Evolutionary conservation across 306 rosid species (phyloP), one percentile per base, ranked within the genome.

Genomic region (Citrullus colocynthis): DNA sequence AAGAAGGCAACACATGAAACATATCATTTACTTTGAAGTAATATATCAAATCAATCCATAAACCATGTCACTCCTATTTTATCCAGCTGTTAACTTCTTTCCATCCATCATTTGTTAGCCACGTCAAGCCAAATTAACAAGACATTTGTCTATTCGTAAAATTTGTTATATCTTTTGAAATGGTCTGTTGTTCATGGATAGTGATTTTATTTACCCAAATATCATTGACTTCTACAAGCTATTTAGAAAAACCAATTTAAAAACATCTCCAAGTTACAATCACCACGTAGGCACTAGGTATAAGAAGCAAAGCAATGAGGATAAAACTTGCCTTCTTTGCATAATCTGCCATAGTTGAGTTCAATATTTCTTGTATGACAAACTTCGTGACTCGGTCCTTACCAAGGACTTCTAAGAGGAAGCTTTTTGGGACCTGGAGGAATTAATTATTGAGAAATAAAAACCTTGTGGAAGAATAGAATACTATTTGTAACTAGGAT

Each of bases 351-450:
- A 91, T 84, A 57, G 92, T 80, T 73, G 89, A 88, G 78, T 85
- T 93, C 44, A 93, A 85, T 65, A 93, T 87, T 84, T 93, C 98
- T 80, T 93, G 96, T 74, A 93, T 87, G 62, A 84, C 87, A 82
- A 91, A 93, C 80, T 82, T 89, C 1, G 84, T 89, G 67, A 93
- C 97, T 11, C 93, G 86, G 48, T 93, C 91, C 80, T 91, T 84
- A 67, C 98, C 98, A 69, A 90, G 87, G 62, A 86, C 82, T 65
- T 89, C 88, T 79, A 90, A 44, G 66, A 93, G 92, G 84, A 89
- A 93, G 87, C 84, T 78, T 66, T 83, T 86, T 6, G 98, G 97
- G 39, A 93, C 91, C 98, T 93, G 85, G 78, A 48, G 66, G n/a
- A 82, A 82, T 54, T 76, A 30, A 55, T 12, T 45, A 75, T 24